These are phyloP conservation scores for Russula griseocarnosa DNA, from an alignment of 768 basidiomycete species.

Conservation along the genomic window DNA sequence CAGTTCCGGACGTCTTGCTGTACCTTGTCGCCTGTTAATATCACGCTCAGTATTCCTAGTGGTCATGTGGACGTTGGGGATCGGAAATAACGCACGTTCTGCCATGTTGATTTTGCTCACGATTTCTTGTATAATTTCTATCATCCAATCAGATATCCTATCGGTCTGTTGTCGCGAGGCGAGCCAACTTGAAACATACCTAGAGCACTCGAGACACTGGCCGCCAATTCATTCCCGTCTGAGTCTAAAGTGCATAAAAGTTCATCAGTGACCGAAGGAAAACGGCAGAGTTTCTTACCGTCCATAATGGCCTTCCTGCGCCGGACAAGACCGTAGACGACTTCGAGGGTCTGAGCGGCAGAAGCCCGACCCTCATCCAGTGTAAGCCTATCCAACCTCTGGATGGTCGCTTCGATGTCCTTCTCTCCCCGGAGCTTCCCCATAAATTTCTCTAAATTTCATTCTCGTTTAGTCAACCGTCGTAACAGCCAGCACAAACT, in stretches of 20 bases:
- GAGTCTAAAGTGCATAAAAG: not conserved
- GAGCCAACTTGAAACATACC: not conserved
- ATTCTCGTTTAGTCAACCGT: not conserved
- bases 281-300: not conserved
- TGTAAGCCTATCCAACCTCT: conserved; percentile 1
- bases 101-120: not conserved
- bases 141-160: not conserved
- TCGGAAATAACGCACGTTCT: not conserved
- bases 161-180: not conserved
- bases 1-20: not conserved
- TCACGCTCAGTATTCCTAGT: not conserved
- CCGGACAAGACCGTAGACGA: conserved; percentile 1
- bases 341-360: conserved; percentile 3
- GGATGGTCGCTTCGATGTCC: not conserved
- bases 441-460: not conserved
- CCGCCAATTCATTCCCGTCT: not conserved
- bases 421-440: conserved; percentile 11
- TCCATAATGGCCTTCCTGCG: not conserved
- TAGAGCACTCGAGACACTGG: not conserved
- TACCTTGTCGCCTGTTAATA: not conserved
- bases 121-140: conserved; percentile 2
- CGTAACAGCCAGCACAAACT: not conserved
- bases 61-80: too few species aligned
- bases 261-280: not conserved
- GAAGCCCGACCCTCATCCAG: conserved; percentile 4